Evolutionary conservation across 805 yeast species (phyloP), one percentile per base, ranked within the genome.

Genomic region (Cyberlindnera japonica): DNA sequence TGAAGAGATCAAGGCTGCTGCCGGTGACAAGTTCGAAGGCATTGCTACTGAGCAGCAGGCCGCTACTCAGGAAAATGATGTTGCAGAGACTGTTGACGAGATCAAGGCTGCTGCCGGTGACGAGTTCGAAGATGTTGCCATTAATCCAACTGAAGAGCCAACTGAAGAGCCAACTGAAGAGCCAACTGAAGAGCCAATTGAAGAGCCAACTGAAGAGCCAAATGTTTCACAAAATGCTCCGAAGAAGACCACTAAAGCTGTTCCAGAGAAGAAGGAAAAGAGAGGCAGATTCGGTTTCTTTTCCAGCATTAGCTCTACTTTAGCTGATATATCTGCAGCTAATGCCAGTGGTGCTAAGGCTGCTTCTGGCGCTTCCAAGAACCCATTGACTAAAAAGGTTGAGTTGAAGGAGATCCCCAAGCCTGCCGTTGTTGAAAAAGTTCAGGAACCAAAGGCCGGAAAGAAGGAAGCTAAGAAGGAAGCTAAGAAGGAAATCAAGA

Each of bases 361-460:
- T 22, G 20, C 27, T 19, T 12, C 37, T 16, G 17, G 26, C 27
- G 37, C 35, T 15, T 27, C 30, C 21, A 39, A 21, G 8, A 19
- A n/a, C 14, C 13, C 35, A 9, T 16, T 29, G 5, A 3, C 43
- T 16, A 33, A 31, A 29, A 36, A 33, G 19, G 32, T 37, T 8
- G 36, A 14, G 30, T 5, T 27, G n/a, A n/a, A n/a, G 17, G 30
- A 27, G 18, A 27, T 27, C 12, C 30, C 49, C n/a, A n/a, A n/a
- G n/a, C n/a, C n/a, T n/a, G n/a, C n/a, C n/a, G n/a, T n/a, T n/a
- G 18, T 12, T 18, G 18, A 27, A 18, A 15, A n/a, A 11, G 24
- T 11, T 11, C 11, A 22, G 18, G 30, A n/a, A 27, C 30, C 30
- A 14, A 72, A 67, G 43, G 52, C 69, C 16, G 55, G 67, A 40